Percentiles rank a stretch among this genome's conserved stretches.
Evolutionary conservation across 2,329 filamentous ascomycete species (phyloP).

Genomic region (Rutstroemia sp.): DNA sequence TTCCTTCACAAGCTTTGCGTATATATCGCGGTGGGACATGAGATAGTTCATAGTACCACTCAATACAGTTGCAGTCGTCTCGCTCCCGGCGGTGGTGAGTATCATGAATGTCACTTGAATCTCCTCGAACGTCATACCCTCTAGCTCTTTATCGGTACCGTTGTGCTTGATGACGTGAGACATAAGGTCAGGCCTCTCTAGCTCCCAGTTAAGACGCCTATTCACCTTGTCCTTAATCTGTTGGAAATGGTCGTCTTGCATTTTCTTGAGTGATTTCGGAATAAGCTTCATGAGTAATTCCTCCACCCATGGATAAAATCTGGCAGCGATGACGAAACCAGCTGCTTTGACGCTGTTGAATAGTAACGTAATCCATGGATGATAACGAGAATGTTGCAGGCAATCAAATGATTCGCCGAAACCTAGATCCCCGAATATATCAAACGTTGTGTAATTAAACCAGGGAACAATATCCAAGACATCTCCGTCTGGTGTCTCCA

Average conservation of each 20-base stretch:
- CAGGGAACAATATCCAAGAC: conserved; percentile 27
- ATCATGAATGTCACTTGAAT: neutral
- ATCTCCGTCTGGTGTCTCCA: neutral
- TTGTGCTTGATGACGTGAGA: neutral
- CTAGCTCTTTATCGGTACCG: neutral
- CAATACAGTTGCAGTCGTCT: neutral
- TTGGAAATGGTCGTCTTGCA: neutral
- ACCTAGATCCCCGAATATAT: conserved; percentile 36
- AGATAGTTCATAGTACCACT: neutral
- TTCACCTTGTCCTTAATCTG: neutral
- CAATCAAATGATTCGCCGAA: conserved; percentile 36
- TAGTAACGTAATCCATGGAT: conserved; percentile 1
- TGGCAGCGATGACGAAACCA: conserved; percentile 1
- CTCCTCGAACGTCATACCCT: conserved; percentile 2
- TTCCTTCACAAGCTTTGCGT: neutral
- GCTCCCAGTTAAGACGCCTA: neutral
- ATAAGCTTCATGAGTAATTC: neutral
- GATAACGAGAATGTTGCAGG: conserved; percentile 17
- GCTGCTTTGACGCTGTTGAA: conserved; percentile 11
- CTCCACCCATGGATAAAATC: neutral
- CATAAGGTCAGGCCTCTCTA: neutral
- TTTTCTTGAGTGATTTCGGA: neutral
- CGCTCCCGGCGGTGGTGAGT: neutral
- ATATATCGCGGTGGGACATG: neutral
- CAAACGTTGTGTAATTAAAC: conserved; percentile 32